Base-by-base conservation (phyloP, 2,329 filamentous ascomycete species). In the Fusarium pseudonygamai region DNA sequence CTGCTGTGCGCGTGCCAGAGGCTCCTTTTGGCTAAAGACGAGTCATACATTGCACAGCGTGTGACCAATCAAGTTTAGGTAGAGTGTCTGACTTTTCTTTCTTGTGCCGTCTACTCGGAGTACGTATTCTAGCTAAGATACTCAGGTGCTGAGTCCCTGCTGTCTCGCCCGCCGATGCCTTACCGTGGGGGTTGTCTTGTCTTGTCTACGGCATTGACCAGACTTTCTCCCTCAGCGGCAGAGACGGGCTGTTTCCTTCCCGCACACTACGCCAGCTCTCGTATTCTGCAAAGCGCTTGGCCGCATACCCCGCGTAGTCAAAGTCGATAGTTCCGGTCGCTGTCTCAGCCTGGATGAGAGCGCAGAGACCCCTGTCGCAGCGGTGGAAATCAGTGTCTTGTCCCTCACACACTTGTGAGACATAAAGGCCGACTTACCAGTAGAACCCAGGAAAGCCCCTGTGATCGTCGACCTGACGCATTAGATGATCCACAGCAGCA, bases 341-440 rank as follows among this genome's bases (percentile, higher is more conserved):
- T 58, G 74, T 75, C 68, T 76, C 63, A n/a, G 74, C 74, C 40
- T 76, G 74, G 22, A 76, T 76, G 20, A 76, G 49, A 10, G 74
- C 74, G 39, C 74, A 76, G 4, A 76, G 74, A 45, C 74, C 74
- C 74, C 74, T 76, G 50, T 28, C 42, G 45, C 59, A 15, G 42
- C 20, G 47, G 61, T 42, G 30, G 36, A 26, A 24, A 15, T 53
- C 24, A 53, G 50, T 39, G 45, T 30, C 45, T n/a, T n/a, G n/a
- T n/a, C n/a, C n/a, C n/a, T n/a, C n/a, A n/a, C n/a, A n/a, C n/a
- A n/a, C n/a, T n/a, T n/a, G 18, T 55, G 53, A 28, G 36, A 64
- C 30, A 57, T n/a, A n/a, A n/a, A n/a, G n/a, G n/a, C n/a, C n/a
- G n/a, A 6, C 73, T 70, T 52, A 76, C 74, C 74, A 76, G 64